Evolutionary conservation across 1,284 basidiomycete genomes (phyloP).

Genomic region (Tremellales sp.): DNA sequence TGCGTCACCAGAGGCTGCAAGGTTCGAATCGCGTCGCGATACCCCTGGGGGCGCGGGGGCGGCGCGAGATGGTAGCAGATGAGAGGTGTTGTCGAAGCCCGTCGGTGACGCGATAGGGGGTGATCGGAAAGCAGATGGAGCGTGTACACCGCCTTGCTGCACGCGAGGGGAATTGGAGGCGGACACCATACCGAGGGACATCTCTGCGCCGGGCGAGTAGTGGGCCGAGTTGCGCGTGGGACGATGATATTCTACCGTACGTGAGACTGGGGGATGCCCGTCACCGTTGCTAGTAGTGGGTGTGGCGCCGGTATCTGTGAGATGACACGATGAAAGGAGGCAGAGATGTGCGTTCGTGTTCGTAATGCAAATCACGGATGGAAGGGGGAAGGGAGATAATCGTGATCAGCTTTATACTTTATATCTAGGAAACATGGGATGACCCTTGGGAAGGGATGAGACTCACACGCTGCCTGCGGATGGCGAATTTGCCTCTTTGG

Average conservation of each 20-base stretch:
- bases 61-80: conserved; percentile 24
- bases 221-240: conserved; percentile 44
- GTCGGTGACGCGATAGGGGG: conserved; percentile 14
- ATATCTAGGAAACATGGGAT: not conserved
- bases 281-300: conserved; percentile 32
- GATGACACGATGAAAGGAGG: not conserved
- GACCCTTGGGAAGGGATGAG: not conserved
- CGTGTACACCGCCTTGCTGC: conserved; percentile 1
- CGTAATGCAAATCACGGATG: not conserved
- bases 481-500: conserved; percentile 45
- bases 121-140: conserved; percentile 27
- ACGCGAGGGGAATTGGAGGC: conserved; percentile 7
- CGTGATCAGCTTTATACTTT: conserved; percentile 2
- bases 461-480: conserved; percentile 46
- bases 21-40: conserved; percentile 18
- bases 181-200: conserved; percentile 43
- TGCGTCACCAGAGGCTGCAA: conserved; percentile 9
- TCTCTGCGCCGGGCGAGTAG: conserved; percentile 38
- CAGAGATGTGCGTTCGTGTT: not conserved
- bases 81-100: conserved; percentile 13
- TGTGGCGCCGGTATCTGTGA: conserved; percentile 45
- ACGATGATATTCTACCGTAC: conserved; percentile 43
- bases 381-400: not conserved
- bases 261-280: conserved; percentile 14
- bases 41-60: conserved; percentile 29